These are phyloP conservation scores for Pseudevernia furfuracea DNA, from an alignment of 495 filamentous ascomycete genomes.

Conservation along the genomic window DNA sequence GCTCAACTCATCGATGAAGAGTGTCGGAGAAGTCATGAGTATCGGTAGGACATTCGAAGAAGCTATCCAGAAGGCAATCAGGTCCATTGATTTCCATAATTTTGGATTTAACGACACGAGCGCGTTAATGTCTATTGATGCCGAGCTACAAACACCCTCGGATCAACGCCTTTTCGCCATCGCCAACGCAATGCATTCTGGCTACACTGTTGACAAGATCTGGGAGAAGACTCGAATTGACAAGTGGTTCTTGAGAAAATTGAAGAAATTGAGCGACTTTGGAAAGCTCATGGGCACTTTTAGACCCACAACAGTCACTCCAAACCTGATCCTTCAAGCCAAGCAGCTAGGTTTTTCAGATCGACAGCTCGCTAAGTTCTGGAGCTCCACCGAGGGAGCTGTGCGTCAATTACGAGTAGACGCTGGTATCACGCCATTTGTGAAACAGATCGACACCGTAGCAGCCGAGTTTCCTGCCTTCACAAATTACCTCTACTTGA, in stretches of 20 bases:
- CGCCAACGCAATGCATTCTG: constrained; percentile 91
- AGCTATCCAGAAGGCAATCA: constrained; percentile 96
- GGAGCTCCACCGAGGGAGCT: constrained; percentile 84
- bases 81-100: constrained; percentile 90
- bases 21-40: constrained; percentile 97
- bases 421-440: constrained; percentile 74
- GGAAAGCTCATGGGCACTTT: constrained; percentile 65
- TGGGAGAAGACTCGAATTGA: constrained; percentile 93
- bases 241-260: constrained; percentile 77
- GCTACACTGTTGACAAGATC: constrained; percentile 90
- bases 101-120: constrained; percentile 84
- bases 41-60: constrained; percentile 96
- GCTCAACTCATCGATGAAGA: constrained; percentile 98
- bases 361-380: constrained; percentile 87
- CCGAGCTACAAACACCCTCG: constrained; percentile 92
- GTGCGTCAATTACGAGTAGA: constrained; percentile 75
- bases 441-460: constrained; percentile 98
- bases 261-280: constrained; percentile 87
- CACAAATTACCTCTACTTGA: constrained; percentile 96
- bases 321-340: constrained; percentile 61
- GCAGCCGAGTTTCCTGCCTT: constrained; percentile 92
- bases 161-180: constrained; percentile 97
- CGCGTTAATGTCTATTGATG: constrained; percentile 91
- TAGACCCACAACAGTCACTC: constrained; percentile 56
- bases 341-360: constrained; percentile 94